Evolutionary conservation across 192 early-diverging fungal genomes (phyloP).

Genomic region (Podila clonocystis): DNA sequence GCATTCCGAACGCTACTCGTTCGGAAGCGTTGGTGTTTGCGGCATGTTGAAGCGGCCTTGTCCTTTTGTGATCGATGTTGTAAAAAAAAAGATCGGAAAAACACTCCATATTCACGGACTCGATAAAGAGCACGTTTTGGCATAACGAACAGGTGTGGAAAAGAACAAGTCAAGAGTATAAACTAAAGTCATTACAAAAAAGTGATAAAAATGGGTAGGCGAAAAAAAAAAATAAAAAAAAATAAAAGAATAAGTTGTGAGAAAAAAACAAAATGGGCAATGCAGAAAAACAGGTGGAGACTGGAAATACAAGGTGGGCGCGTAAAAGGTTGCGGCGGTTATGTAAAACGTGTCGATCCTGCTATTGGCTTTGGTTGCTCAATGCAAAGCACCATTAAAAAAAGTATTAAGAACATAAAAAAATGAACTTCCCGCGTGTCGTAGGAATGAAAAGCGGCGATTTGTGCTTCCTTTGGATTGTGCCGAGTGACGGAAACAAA

Average conservation of each 20-base stretch:
- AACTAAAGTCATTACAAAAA: conserved; percentile 20
- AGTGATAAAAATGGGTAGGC: no score
- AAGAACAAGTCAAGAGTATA: conserved; percentile 48
- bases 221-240: neutral
- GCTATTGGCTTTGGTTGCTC: neutral
- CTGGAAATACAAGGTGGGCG: conserved; percentile 1
- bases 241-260: conserved; percentile 7
- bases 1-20: conserved; percentile 4
- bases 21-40: conserved; percentile 42
- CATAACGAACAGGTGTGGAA: conserved; percentile 22
- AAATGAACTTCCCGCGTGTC: neutral
- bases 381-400: conserved; percentile 1
- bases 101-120: neutral
- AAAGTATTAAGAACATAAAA: conserved; percentile 3
- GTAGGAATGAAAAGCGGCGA: neutral
- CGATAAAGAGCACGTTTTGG: conserved; percentile 26
- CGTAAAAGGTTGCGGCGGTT: conserved; percentile 4
- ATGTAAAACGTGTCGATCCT: no score
- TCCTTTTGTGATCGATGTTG: conserved; percentile 15
- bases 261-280: conserved; percentile 9
- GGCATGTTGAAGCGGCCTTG: conserved; percentile 55
- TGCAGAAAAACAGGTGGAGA: conserved; percentile 6
- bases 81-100: conserved; percentile 25
- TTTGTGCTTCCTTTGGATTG: neutral
- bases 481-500: neutral